Conservation (phyloP, 2,329 filamentous ascomycete genomes). For the Colletotrichum orchidophilum region DNA sequence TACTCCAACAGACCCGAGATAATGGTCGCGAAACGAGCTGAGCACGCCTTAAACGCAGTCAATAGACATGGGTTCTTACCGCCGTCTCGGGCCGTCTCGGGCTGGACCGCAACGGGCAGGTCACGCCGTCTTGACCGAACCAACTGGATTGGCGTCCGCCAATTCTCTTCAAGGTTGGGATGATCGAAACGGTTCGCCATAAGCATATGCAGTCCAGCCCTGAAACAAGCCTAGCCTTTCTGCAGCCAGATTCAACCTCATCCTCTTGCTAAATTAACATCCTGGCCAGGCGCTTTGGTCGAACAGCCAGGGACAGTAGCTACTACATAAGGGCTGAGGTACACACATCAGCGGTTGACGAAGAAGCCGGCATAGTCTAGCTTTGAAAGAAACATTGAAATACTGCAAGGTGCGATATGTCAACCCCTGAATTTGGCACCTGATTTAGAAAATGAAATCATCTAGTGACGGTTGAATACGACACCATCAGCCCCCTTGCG, state of each 20-base stretch:
- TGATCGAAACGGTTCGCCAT: not conserved
- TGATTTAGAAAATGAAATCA: not conserved
- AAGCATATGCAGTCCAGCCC: not conserved
- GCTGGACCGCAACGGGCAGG: not conserved
- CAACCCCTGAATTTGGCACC: not conserved
- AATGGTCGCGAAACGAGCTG: conserved; percentile 3
- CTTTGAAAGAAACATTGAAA: not conserved
- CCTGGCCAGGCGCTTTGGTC: not conserved
- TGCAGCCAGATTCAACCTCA: not conserved
- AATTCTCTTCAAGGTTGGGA: too few species aligned
- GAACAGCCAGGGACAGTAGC: not conserved
- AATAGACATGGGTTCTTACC: not conserved
- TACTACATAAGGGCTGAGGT: not conserved
- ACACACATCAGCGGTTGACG: not conserved
- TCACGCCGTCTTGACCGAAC: not conserved
- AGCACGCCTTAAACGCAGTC: not conserved
- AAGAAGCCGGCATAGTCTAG: not conserved
- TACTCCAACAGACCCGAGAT: not conserved
- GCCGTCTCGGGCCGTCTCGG: not conserved
- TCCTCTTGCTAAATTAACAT: not conserved
- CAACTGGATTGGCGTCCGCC: not conserved
- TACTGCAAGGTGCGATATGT: not conserved
- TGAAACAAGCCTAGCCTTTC: not conserved
- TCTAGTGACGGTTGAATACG: not conserved
- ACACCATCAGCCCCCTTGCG: not conserved